Evolutionary conservation across 331 rosid genomes (phyloP).

Genomic region (Malus hybrid): DNA sequence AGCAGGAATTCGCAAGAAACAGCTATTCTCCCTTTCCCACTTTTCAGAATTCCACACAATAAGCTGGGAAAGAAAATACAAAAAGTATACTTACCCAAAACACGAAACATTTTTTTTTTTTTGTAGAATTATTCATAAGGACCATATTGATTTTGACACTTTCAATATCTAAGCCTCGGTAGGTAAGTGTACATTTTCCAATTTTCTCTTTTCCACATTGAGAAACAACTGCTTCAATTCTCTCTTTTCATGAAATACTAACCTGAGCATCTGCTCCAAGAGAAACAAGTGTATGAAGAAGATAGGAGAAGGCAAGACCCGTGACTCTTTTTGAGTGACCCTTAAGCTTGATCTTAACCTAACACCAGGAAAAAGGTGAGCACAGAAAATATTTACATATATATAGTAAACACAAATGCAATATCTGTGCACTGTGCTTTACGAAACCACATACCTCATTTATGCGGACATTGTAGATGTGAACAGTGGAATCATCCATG

Average conservation of each 20-base stretch:
- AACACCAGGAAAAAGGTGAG: conserved; percentile 4
- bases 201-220: neutral
- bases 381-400: neutral
- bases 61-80: conserved; percentile 19
- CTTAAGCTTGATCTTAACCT: conserved; percentile 27
- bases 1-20: conserved; percentile 33
- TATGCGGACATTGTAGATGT: conserved; percentile 39
- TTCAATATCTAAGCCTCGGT: neutral
- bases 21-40: conserved; percentile 41
- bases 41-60: conserved; percentile 37
- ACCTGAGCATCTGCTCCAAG: conserved; percentile 56
- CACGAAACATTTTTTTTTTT: too few relatives aligned
- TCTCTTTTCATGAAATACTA: neutral
- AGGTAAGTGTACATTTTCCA: neutral
- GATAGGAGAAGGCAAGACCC: conserved; percentile 41
- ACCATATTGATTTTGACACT: neutral
- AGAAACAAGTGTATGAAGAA: conserved; percentile 32
- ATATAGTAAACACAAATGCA: neutral
- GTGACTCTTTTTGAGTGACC: conserved; percentile 42
- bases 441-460: conserved; percentile 27
- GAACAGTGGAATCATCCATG: conserved; percentile 39
- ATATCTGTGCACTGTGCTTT: neutral
- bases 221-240: neutral
- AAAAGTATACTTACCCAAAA: neutral
- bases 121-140: neutral